Percentiles rank a stretch among this genome's conserved stretches.
Evolutionary conservation across 1,284 basidiomycete species (phyloP).

Genomic region (Hymenochaete sp.): DNA sequence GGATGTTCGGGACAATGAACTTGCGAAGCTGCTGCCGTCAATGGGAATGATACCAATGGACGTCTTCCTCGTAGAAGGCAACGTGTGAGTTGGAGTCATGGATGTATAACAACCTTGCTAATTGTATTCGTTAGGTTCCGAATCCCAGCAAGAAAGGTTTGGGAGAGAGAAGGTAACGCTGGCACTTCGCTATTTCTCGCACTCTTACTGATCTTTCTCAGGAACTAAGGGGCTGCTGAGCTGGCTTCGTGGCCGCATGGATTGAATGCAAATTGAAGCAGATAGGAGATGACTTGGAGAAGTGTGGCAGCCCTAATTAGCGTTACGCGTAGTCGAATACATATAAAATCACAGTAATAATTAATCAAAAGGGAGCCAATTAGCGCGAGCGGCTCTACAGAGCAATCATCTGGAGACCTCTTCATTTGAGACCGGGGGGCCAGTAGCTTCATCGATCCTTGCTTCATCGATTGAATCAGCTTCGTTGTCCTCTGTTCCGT

Average conservation of each 20-base stretch:
- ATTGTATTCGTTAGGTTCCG: conserved; percentile 47
- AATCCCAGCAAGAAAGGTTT: conserved; percentile 66
- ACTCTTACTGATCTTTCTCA: conserved; percentile 5
- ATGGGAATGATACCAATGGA: conserved; percentile 67
- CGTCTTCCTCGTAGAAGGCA: conserved; percentile 76
- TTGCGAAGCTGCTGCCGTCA: conserved; percentile 55
- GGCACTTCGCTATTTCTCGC: not conserved
- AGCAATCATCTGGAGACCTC: too few species aligned
- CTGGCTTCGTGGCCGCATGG: conserved; percentile 65
- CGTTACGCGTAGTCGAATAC: too few species aligned
- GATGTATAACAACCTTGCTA: not conserved
- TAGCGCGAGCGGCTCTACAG: too few species aligned
- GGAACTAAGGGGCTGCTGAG: conserved; percentile 67
- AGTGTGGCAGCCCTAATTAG: too few species aligned
- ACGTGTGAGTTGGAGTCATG: conserved; percentile 46
- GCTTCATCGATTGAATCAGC: too few species aligned
- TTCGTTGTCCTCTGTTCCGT: conserved; percentile 1
- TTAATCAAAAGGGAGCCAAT: too few species aligned
- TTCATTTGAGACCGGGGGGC: too few species aligned
- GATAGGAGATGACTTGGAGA: too few species aligned
- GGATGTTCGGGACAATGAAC: conserved; percentile 71
- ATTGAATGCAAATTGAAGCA: conserved; percentile 29
- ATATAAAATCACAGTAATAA: too few species aligned
- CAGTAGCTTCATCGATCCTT: too few species aligned
- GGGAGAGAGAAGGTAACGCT: conserved; percentile 58